Percentiles rank a stretch among this genome's conserved stretches.
These are phyloP conservation scores for Stephanocyclus meneghinianus DNA, from an alignment of 352 stramenopile genomes.

Conservation along the genomic window DNA sequence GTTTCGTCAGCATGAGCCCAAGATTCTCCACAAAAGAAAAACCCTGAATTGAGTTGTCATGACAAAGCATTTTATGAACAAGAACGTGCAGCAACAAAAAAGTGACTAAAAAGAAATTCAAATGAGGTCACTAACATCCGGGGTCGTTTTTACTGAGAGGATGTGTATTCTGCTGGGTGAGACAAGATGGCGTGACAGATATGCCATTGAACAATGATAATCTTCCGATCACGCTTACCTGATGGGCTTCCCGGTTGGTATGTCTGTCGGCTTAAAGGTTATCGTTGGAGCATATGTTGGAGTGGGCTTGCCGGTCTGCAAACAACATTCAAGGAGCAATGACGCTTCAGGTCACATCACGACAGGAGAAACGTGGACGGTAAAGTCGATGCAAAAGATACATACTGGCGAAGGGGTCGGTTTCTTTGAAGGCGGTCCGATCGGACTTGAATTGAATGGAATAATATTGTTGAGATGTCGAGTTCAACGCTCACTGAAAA, in stretches of 20 bases:
- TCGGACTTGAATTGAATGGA: neutral
- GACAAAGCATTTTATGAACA: neutral
- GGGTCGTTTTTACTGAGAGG: constrained; percentile 21
- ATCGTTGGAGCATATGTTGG: constrained; percentile 38
- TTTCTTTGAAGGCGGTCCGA: constrained; percentile 6
- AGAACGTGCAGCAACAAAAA: neutral
- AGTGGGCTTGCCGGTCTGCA: constrained; percentile 26
- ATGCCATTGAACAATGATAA: too few relatives aligned
- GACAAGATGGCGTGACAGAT: too few relatives aligned
- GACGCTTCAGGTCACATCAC: neutral
- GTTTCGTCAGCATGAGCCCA: constrained; percentile 76
- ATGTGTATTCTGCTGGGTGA: neutral
- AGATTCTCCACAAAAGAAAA: constrained; percentile 74
- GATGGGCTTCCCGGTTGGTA: neutral
- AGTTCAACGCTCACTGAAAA: neutral
- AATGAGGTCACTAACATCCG: constrained; percentile 1
- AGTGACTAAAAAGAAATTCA: neutral
- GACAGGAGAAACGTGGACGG: neutral
- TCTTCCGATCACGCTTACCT: too few relatives aligned
- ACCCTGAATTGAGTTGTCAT: neutral
- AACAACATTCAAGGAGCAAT: neutral
- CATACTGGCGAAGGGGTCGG: constrained; percentile 7
- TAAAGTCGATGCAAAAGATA: neutral
- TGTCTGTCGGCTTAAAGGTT: constrained; percentile 33
- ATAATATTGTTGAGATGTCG: neutral